Base-by-base conservation (phyloP, 2,329 filamentous ascomycete species). In the Colletotrichum trifolii region DNA sequence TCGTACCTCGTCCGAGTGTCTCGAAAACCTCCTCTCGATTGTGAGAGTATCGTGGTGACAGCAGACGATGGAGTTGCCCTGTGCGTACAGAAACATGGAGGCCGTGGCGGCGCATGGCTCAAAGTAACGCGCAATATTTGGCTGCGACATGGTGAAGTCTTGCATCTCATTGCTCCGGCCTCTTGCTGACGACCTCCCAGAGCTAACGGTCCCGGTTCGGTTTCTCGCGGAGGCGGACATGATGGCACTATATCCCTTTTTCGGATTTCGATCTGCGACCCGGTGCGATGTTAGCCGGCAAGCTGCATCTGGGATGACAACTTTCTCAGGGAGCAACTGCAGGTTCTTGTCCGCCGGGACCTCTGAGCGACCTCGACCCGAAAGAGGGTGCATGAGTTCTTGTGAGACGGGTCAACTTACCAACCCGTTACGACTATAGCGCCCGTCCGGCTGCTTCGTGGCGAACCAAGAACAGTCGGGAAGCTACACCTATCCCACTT, bases 41-140 rank as follows among this genome's bases (percentile, higher is more conserved):
- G 91, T 92, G 59, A 99, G 81, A 4, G 92, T 97, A 75, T 98
- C 95, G 79, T 98, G 95, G 73, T 97, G 94, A 38, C 95, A 89
- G 76, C 94, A 96, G 33, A 97, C 85, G 64, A 99, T 89, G 7
- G 89, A 87, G 57, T 89, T 89, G 38, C 93, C 91, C 76, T 98
- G 87, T 33, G 93, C 90, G 78, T 96, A 97, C 34, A 99, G 85
- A 69, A 99, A 91, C 82, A 96, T 91, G 33, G 93, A 93, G 2
- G 92, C 93, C 5, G 96, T 98, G 36, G 96, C 94, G 15, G 94
- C 93, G 76, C 92, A 96, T 63, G 96, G 92, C 71, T 96, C 91
- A 71, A 97, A 93, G 67, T 89, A 85, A 70, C 82, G 83, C 68
- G 81, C 74, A 33, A 83, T 77, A 58, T 81, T 77, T 59, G 77